Evolutionary conservation across 352 stramenopile genomes (phyloP).

Genomic region (Globisporangium alternatum): DNA sequence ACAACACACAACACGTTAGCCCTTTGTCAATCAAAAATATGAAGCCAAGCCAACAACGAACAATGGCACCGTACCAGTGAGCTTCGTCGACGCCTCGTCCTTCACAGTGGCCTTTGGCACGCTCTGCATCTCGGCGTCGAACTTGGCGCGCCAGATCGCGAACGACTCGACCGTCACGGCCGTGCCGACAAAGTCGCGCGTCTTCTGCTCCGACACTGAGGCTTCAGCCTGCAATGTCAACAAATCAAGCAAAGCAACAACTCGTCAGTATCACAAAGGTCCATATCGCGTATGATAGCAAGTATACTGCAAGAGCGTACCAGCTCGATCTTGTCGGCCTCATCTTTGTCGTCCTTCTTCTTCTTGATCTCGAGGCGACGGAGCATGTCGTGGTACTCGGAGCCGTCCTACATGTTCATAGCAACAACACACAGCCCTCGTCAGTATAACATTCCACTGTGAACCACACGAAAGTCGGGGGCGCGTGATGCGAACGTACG

Average conservation of each 20-base stretch:
- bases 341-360: constrained; percentile 74
- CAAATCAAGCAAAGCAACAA: neutral
- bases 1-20: neutral
- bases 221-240: constrained; percentile 5
- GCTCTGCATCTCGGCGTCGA: constrained; percentile 61
- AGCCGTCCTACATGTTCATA: constrained; percentile 53
- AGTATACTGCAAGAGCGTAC: constrained; percentile 10
- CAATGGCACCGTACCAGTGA: constrained; percentile 45
- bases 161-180: constrained; percentile 83
- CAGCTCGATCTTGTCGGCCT: constrained; percentile 45
- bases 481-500: constrained; percentile 27
- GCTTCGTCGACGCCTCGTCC: constrained; percentile 67
- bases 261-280: neutral
- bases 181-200: constrained; percentile 33
- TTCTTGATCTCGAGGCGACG: constrained; percentile 76
- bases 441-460: constrained; percentile 1
- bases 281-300: neutral
- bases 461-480: neutral
- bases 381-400: constrained; percentile 88
- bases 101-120: constrained; percentile 52
- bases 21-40: neutral
- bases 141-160: constrained; percentile 64
- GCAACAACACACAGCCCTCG: constrained; percentile 3
- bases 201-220: constrained; percentile 9
- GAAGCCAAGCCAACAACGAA: neutral